Evolutionary conservation across 768 basidiomycete genomes (phyloP).

Genomic region (Pleurotus pulmonarius): DNA sequence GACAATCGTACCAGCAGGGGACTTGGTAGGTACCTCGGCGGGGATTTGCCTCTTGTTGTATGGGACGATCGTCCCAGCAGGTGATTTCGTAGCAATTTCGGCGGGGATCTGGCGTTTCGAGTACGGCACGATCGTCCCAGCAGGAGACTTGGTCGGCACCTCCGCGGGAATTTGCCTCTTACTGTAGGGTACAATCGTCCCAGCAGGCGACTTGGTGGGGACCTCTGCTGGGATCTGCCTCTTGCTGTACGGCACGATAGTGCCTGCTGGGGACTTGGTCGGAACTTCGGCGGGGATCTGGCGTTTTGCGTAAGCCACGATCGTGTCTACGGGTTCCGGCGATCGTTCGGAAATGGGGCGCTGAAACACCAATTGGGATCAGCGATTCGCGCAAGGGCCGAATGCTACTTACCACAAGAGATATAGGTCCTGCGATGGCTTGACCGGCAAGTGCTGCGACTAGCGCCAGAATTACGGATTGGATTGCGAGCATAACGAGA

Average conservation of each 20-base stretch:
- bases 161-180: slow-evolving; percentile 27
- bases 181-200: slow-evolving; percentile 18
- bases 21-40: slow-evolving; percentile 24
- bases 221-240: slow-evolving; percentile 20
- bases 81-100: slow-evolving; percentile 19
- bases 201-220: slow-evolving; percentile 18
- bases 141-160: slow-evolving; percentile 15
- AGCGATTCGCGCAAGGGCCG: slow-evolving; percentile 11
- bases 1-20: slow-evolving; percentile 14
- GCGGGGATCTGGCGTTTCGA: slow-evolving; percentile 20
- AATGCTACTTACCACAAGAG: slow-evolving; percentile 31
- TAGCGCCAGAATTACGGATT: slow-evolving; percentile 34
- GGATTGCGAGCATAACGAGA: slow-evolving; percentile 37
- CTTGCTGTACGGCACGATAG: slow-evolving; percentile 21
- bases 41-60: slow-evolving; percentile 25
- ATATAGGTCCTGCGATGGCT: slow-evolving; percentile 38
- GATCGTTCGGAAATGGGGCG: slow-evolving; percentile 21
- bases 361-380: slow-evolving; percentile 11
- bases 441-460: slow-evolving; percentile 41
- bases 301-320: slow-evolving; percentile 40
- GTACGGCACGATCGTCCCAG: slow-evolving; percentile 21
- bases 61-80: slow-evolving; percentile 18
- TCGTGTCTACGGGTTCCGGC: slow-evolving; percentile 32
- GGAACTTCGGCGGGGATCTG: slow-evolving; percentile 25
- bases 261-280: slow-evolving; percentile 22